Conservation (phyloP, 2,329 filamentous ascomycete species). For the Aspergillus sp. region DNA sequence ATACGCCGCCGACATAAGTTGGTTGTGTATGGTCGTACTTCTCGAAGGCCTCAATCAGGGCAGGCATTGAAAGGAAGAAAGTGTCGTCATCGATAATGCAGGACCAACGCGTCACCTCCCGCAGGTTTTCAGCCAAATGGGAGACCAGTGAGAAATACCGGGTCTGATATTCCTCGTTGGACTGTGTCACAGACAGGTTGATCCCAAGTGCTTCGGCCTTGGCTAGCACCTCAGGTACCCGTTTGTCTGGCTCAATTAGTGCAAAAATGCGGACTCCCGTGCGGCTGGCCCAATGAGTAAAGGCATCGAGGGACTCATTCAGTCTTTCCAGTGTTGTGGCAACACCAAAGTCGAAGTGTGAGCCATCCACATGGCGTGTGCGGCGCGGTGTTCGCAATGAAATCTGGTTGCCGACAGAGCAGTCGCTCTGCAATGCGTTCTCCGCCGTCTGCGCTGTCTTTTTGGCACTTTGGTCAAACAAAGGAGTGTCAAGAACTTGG, state of each 20-base stretch:
- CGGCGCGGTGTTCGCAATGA: conserved; percentile 49
- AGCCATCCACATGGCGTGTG: conserved; percentile 44
- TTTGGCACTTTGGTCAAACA: conserved; percentile 19
- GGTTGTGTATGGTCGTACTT: conserved; percentile 51
- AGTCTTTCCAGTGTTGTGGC: conserved; percentile 55
- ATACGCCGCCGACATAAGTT: conserved; percentile 58
- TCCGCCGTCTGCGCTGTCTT: conserved; percentile 1
- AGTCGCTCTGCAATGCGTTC: conserved; percentile 28
- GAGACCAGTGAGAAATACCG: conserved; percentile 59
- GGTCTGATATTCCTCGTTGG: conserved; percentile 41
- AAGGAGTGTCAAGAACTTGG: conserved; percentile 27
- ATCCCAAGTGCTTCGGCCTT: conserved; percentile 41
- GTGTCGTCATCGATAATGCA: conserved; percentile 64
- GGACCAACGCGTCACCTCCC: conserved; percentile 53
- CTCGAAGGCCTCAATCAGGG: conserved; percentile 49
- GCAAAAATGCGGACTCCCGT: conserved; percentile 55
- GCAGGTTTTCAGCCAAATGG: conserved; percentile 48
- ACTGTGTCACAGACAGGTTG: conserved; percentile 41
- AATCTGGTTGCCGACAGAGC: conserved; percentile 47
- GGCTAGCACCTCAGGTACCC: conserved; percentile 27
- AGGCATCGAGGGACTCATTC: conserved; percentile 51
- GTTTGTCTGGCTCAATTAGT: conserved; percentile 47
- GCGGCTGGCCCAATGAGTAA: conserved; percentile 57
- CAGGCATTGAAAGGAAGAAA: conserved; percentile 59
- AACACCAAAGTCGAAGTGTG: conserved; percentile 58